These are phyloP conservation scores for Teratosphaeria zuluensis DNA, from an alignment of 2,329 filamentous ascomycete genomes.

Conservation along the genomic window DNA sequence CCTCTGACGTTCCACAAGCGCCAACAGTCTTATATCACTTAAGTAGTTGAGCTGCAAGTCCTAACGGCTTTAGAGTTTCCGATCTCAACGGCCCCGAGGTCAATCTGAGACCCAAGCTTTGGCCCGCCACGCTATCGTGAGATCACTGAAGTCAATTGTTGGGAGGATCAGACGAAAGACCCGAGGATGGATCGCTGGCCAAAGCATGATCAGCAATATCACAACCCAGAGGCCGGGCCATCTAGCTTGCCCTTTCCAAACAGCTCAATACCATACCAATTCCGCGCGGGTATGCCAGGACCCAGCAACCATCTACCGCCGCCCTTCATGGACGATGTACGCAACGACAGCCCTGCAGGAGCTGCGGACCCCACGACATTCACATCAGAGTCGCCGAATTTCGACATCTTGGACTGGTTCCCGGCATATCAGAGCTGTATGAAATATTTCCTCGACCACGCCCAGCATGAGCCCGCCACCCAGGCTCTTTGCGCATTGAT, in stretches of 20 bases:
- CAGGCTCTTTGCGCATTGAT: conserved; percentile 83
- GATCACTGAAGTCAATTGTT: not conserved
- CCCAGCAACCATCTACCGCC: not conserved
- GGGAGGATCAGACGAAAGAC: not conserved
- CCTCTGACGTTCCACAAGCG: not conserved
- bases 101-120: not conserved
- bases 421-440: conserved; percentile 83
- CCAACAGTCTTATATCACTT: not conserved
- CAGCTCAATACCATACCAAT: not conserved
- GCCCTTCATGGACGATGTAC: not conserved
- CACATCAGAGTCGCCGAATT: conserved; percentile 29
- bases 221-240: not conserved
- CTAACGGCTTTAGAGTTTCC: not conserved
- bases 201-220: not conserved
- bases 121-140: not conserved
- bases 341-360: not conserved
- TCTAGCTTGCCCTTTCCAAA: not conserved
- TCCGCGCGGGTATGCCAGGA: not conserved
- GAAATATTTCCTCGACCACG: conserved; percentile 82
- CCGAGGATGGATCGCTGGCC: not conserved
- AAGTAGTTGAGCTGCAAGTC: not conserved
- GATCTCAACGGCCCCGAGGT: not conserved
- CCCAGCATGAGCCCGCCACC: conserved; percentile 71
- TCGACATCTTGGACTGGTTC: conserved; percentile 89
- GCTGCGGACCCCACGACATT: not conserved